Percentiles rank a stretch among this genome's conserved stretches.
phyloP scores from a whole-genome alignment of 179 eudicot genomes.

The Corrigiola litoralis region DNA sequence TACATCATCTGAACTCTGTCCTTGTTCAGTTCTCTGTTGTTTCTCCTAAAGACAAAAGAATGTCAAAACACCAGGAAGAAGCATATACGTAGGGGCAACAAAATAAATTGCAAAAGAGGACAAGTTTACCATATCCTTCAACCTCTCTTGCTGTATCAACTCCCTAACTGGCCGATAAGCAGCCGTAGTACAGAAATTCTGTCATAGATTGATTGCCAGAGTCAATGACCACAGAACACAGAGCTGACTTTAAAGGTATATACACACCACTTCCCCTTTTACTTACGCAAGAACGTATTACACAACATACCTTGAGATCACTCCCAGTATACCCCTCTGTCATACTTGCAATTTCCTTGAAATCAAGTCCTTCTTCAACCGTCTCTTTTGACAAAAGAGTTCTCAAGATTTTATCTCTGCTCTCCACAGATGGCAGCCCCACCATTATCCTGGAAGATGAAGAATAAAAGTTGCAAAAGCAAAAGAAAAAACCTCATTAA shows the following conservation, averaged over 20 bases:
- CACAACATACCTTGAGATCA: constrained; percentile 59
- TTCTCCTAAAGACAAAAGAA: constrained; percentile 38
- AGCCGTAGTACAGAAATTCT: constrained; percentile 83
- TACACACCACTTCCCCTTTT: too few species aligned
- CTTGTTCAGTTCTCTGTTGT: constrained; percentile 45
- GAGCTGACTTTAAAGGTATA: neutral
- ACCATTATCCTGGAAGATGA: constrained; percentile 60
- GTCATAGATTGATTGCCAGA: constrained; percentile 10
- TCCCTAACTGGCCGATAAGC: constrained; percentile 94
- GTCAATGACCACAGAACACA: neutral
- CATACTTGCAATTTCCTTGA: constrained; percentile 66
- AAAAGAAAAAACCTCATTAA: too few species aligned
- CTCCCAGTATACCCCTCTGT: constrained; percentile 86
- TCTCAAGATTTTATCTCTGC: constrained; percentile 68
- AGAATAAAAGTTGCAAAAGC: neutral
- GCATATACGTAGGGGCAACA: neutral
- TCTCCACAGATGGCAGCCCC: constrained; percentile 65
- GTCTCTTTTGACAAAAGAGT: constrained; percentile 71
- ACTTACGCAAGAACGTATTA: neutral
- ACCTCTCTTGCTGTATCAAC: constrained; percentile 74
- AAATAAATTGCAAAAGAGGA: neutral
- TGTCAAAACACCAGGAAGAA: neutral
- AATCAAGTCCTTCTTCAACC: constrained; percentile 52
- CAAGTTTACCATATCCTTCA: constrained; percentile 65
- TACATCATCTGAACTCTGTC: constrained; percentile 31